These are phyloP conservation scores for Luzula sylvatica DNA, from an alignment of 176 grass and related monocot species.

Conservation along the genomic window DNA sequence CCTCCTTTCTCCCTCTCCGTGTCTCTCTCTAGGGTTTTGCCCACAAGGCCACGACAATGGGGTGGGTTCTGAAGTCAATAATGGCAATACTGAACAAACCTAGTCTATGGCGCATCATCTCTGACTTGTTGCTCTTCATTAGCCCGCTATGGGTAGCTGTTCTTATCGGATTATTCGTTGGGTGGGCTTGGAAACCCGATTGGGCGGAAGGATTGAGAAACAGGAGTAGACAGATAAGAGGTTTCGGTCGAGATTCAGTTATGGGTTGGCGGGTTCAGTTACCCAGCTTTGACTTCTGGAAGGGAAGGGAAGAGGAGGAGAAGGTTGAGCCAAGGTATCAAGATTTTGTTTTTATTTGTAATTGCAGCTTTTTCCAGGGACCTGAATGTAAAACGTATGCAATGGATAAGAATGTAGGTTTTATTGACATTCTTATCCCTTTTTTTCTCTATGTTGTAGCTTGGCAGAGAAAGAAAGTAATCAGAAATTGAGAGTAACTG, in stretches of 20 bases:
- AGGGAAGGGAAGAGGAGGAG: slow-evolving; percentile 7
- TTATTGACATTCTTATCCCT: too few relatives aligned
- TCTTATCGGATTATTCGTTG: slow-evolving; percentile 64
- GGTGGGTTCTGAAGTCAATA: slow-evolving; percentile 57
- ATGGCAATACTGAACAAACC: slow-evolving; percentile 43
- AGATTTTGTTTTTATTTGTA: background rate
- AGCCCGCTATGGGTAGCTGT: slow-evolving; percentile 75
- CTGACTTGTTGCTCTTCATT: slow-evolving; percentile 58
- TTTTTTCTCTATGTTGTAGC: slow-evolving; percentile 30
- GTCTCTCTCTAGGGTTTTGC: background rate
- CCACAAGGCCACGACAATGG: slow-evolving; percentile 41
- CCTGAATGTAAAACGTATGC: too few relatives aligned
- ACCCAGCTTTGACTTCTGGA: slow-evolving; percentile 38
- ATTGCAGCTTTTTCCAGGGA: background rate
- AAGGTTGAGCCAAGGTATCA: slow-evolving; percentile 27
- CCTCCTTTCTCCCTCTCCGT: slow-evolving; percentile 1
- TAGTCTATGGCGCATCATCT: slow-evolving; percentile 41
- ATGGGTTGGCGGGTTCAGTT: slow-evolving; percentile 40
- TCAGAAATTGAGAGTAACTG: slow-evolving; percentile 36
- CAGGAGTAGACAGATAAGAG: slow-evolving; percentile 3
- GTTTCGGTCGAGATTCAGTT: slow-evolving; percentile 20
- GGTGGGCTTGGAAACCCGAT: slow-evolving; percentile 84
- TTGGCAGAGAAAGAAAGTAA: slow-evolving; percentile 28
- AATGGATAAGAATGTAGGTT: too few relatives aligned
- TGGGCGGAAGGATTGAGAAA: slow-evolving; percentile 50